A percentile compares a stretch with the other conserved stretches of the same genome.
These are phyloP conservation scores for Zymoseptoria crescenta DNA, from an alignment of 2,329 filamentous ascomycete genomes.

Conservation along the genomic window DNA sequence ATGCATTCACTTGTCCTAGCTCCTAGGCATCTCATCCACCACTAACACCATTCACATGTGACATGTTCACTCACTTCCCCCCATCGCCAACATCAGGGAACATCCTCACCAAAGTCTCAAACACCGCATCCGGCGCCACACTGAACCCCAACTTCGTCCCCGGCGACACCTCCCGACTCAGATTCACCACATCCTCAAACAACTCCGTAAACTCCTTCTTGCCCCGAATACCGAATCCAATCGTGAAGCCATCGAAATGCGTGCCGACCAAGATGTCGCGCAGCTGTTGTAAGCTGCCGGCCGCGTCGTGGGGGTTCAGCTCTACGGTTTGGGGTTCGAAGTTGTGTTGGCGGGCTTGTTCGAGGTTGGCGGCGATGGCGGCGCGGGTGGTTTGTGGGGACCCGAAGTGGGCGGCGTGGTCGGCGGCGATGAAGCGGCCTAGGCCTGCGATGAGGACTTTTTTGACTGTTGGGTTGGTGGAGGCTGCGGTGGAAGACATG, in stretches of 20 bases:
- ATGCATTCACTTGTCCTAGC: no score
- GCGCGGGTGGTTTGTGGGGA: neutral
- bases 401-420: slow-evolving; percentile 1
- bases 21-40: no score
- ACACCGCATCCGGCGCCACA: slow-evolving; percentile 8
- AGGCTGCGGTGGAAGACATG: neutral
- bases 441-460: slow-evolving; percentile 5
- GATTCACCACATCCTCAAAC: slow-evolving; percentile 14
- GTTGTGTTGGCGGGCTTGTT: slow-evolving; percentile 4
- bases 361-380: neutral
- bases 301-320: slow-evolving; percentile 5
- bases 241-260: slow-evolving; percentile 9
- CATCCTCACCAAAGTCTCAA: slow-evolving; percentile 9
- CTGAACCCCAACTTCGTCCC: slow-evolving; percentile 11
- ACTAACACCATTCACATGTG: neutral
- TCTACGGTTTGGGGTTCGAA: slow-evolving; percentile 11
- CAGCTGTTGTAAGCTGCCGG: neutral
- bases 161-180: slow-evolving; percentile 4
- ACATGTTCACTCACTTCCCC: neutral
- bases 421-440: slow-evolving; percentile 2
- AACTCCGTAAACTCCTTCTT: slow-evolving; percentile 11
- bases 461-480: neutral
- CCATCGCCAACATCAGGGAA: neutral
- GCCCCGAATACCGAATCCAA: slow-evolving; percentile 11
- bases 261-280: neutral